A percentile compares a stretch with the other conserved stretches of the same genome.
phyloP scores from a whole-genome alignment of 2,329 filamentous ascomycete genomes.

The Fusarium acutatum region DNA sequence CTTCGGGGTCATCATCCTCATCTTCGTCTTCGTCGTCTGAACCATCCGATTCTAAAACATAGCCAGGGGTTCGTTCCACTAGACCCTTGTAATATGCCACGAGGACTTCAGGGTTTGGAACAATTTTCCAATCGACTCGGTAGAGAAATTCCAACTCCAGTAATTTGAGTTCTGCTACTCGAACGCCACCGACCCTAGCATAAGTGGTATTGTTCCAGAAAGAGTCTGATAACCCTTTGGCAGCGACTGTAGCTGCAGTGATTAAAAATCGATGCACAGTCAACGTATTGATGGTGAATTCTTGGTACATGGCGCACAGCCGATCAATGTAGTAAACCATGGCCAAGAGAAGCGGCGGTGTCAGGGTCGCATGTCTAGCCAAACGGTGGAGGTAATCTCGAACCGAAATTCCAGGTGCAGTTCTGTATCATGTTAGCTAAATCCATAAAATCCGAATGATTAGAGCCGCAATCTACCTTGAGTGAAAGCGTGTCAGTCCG shows the following conservation, averaged over 20 bases:
- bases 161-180: constrained; percentile 86
- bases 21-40: constrained; percentile 46
- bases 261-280: constrained; percentile 98
- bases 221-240: constrained; percentile 93
- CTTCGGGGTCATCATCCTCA: constrained; percentile 35
- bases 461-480: constrained; percentile 65
- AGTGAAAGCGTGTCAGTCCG: constrained; percentile 93
- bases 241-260: constrained; percentile 92
- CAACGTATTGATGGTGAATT: constrained; percentile 95
- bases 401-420: constrained; percentile 89
- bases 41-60: constrained; percentile 57
- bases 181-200: constrained; percentile 91
- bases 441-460: not conserved
- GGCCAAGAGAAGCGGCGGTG: constrained; percentile 91
- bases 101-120: constrained; percentile 91
- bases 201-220: constrained; percentile 99
- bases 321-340: constrained; percentile 99
- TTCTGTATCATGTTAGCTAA: constrained; percentile 51
- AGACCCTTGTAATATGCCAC: constrained; percentile 93
- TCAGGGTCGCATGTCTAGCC: constrained; percentile 91
- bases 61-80: constrained; percentile 71
- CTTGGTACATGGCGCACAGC: constrained; percentile 88
- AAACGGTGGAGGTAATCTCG: constrained; percentile 92
- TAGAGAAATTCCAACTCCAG: constrained; percentile 94
- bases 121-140: constrained; percentile 94